Evolutionary conservation across 306 rosid genomes (phyloP).

Genomic region (Dalbergia cultrata): DNA sequence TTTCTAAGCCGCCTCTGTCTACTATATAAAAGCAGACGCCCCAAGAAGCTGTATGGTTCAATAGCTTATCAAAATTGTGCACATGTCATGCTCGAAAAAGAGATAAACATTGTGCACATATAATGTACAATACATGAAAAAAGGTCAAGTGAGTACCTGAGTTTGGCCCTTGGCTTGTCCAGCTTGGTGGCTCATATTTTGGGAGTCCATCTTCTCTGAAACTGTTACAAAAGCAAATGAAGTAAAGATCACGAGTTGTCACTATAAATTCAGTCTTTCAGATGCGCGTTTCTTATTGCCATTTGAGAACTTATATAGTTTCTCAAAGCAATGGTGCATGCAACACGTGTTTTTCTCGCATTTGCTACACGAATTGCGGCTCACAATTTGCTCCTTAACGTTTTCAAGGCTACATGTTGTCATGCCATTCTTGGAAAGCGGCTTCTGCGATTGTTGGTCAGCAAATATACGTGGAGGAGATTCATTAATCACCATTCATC

Average conservation of each 20-base stretch:
- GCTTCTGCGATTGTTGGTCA: background rate
- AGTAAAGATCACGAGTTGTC: background rate
- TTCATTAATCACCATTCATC: conserved; percentile 5
- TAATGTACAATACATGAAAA: too few relatives aligned
- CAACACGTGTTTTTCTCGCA: conserved; percentile 24
- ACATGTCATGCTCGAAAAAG: background rate
- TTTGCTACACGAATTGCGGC: background rate
- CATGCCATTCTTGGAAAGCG: conserved; percentile 6
- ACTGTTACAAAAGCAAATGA: background rate
- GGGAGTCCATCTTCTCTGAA: conserved; percentile 38
- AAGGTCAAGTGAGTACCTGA: conserved; percentile 38
- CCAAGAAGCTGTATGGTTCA: too few relatives aligned
- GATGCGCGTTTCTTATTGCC: background rate
- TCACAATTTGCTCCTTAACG: conserved; percentile 9
- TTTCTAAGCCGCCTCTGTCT: too few relatives aligned
- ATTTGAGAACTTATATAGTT: conserved; percentile 23
- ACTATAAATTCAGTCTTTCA: conserved; percentile 1
- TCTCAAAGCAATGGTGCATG: background rate
- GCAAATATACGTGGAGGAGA: conserved; percentile 19
- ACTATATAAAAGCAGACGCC: too few relatives aligned
- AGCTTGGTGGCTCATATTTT: conserved; percentile 54
- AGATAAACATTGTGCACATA: too few relatives aligned
- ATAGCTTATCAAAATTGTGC: background rate
- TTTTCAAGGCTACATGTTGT: conserved; percentile 3
- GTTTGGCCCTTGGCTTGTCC: conserved; percentile 72